Evolutionary conservation across 2,329 filamentous ascomycete species (phyloP), one percentile per base, ranked within the genome.

Genomic region (Verticillium nubilum): DNA sequence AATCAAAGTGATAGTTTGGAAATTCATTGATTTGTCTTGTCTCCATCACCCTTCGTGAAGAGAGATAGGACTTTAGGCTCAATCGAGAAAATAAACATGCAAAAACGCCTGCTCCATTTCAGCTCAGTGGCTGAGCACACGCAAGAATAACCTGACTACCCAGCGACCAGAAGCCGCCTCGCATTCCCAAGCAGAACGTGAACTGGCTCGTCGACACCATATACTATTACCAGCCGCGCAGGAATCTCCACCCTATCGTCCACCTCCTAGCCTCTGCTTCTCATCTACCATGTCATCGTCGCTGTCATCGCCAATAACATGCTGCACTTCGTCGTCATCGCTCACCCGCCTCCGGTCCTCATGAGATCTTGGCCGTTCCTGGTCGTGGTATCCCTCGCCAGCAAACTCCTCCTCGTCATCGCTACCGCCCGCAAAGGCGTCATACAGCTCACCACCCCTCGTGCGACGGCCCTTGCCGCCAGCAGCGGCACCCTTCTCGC

Each of bases 381-480:
- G 33, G 52, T 63, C 60, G 59, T 61, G 60, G 37, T 79, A 78
- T 15, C 76, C 77, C 33, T 78, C 78, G 53, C 68, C 71, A 4
- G 76, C 77, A 42, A 77, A 74, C 31, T 80, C 79, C 59, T 80
- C 89, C 60, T 95, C 93, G 60, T 94, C 94, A 26, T 84, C 82
- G 62, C 84, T 86, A 57, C 92, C 94, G 17, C 91, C 93, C 0
- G 95, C 95, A 80, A 99, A 99, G 4, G 95, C 95, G 78, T 99
- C 95, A 72, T 99, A 99, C 52, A 99, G 78, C 77, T 98, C 94
- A 28, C 94, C 92, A 2, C 92, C 95, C 23, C 91, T 74, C 57
- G 82, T 80, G 64, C 83, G 80, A 60, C 79, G 78, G 19, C 76
- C 67, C 65, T 77, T 78, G 65, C 73, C 70, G 27, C 68, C 68